These are phyloP conservation scores for Paramyrothecium roridum DNA, from an alignment of 2,329 filamentous ascomycete species.

Conservation along the genomic window DNA sequence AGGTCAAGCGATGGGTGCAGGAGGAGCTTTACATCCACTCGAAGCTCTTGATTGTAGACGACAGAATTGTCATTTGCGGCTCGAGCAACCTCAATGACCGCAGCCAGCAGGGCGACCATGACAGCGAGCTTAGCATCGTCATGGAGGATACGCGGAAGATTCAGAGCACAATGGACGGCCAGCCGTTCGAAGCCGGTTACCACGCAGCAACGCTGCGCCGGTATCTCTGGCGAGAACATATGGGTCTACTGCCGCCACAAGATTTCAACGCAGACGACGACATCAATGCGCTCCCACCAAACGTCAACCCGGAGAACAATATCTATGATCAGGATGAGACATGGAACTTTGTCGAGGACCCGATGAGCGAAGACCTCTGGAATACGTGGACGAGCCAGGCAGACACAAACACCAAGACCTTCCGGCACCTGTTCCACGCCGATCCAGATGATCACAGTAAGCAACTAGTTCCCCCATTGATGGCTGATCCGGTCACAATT, in stretches of 20 bases:
- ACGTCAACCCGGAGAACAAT: conserved; percentile 63
- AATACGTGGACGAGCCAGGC: conserved; percentile 67
- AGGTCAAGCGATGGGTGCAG: conserved; percentile 87
- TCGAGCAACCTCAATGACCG: conserved; percentile 92
- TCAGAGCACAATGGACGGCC: conserved; percentile 72
- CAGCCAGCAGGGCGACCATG: conserved; percentile 81
- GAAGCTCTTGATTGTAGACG: conserved; percentile 87
- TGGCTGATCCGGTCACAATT: too few relatives aligned
- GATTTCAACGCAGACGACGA: conserved; percentile 64
- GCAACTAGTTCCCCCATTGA: conserved; percentile 15
- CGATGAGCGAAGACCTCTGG: conserved; percentile 64
- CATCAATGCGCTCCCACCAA: conserved; percentile 70
- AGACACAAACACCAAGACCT: conserved; percentile 69
- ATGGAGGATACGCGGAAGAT: conserved; percentile 78
- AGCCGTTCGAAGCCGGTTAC: conserved; percentile 72
- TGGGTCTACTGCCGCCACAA: conserved; percentile 77
- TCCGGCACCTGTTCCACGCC: conserved; percentile 77
- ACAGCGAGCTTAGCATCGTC: conserved; percentile 86
- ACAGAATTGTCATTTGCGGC: conserved; percentile 79
- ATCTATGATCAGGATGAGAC: conserved; percentile 56
- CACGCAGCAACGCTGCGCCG: conserved; percentile 79
- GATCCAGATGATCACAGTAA: conserved; percentile 83
- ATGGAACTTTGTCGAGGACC: conserved; percentile 67
- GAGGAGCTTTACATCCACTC: conserved; percentile 95
- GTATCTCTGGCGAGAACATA: conserved; percentile 86